These are phyloP conservation scores for Penicillium pulvis DNA, from an alignment of 495 filamentous ascomycete genomes.

Conservation along the genomic window DNA sequence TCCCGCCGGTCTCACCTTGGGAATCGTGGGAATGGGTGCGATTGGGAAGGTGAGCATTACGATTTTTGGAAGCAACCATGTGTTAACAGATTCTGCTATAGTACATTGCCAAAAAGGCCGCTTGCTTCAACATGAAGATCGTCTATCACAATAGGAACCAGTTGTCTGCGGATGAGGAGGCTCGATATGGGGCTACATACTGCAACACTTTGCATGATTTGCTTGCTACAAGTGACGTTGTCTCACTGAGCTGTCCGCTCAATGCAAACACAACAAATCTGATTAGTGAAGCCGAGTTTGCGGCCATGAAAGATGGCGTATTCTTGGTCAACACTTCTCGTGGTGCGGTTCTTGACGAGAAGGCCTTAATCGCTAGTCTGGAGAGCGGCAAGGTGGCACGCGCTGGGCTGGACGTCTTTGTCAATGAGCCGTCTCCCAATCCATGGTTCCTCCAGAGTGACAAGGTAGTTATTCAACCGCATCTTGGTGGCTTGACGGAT, in stretches of 20 bases:
- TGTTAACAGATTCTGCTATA: conserved; percentile 1
- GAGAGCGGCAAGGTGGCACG: conserved; percentile 50
- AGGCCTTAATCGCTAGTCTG: conserved; percentile 53
- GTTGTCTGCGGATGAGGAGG: conserved; percentile 40
- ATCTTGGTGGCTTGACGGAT: conserved; percentile 35
- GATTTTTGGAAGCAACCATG: too few species aligned
- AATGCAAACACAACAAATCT: conserved; percentile 47
- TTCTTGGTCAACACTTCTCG: conserved; percentile 65
- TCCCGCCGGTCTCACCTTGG: conserved; percentile 57
- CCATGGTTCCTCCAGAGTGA: conserved; percentile 20
- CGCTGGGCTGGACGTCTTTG: conserved; percentile 61
- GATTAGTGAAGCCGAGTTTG: conserved; percentile 55
- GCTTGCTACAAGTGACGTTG: conserved; percentile 57
- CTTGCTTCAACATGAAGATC: conserved; percentile 56
- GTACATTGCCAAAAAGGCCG: conserved; percentile 41
- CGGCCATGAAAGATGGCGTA: conserved; percentile 61
- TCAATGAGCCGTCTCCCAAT: conserved; percentile 58
- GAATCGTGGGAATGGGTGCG: conserved; percentile 76
- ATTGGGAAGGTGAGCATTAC: conserved; percentile 52
- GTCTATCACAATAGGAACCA: conserved; percentile 58
- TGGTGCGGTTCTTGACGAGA: conserved; percentile 62
- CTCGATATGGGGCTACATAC: conserved; percentile 16
- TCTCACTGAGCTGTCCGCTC: conserved; percentile 65
- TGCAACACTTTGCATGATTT: conserved; percentile 31
- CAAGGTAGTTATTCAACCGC: conserved; percentile 25